Conservation (phyloP, 2,329 filamentous ascomycete species). For the Ophiostoma tasmaniense region DNA sequence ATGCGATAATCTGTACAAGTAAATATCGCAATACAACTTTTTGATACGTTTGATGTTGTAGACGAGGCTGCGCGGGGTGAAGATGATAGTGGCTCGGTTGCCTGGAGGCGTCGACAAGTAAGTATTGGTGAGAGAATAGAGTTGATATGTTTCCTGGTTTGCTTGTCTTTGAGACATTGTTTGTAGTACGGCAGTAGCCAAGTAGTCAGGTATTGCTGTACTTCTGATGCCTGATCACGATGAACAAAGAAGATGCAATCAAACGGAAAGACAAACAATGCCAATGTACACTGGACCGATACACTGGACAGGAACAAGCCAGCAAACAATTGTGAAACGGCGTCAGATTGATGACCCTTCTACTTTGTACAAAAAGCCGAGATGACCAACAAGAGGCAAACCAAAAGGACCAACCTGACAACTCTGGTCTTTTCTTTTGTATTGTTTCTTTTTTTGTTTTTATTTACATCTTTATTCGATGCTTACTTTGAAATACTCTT, state of each 20-base stretch:
- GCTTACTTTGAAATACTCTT: too few relatives aligned
- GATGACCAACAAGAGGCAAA: background rate
- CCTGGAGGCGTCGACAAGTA: background rate
- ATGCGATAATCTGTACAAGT: too few relatives aligned
- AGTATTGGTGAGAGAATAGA: background rate
- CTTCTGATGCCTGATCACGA: background rate
- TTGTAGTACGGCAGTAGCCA: background rate
- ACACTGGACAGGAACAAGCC: too few relatives aligned
- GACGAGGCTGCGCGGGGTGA: background rate
- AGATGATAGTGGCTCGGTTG: background rate
- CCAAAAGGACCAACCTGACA: conserved; percentile 1
- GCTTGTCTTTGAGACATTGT: too few relatives aligned
- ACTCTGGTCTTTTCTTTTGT: background rate
- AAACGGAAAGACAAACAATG: background rate
- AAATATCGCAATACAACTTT: too few relatives aligned
- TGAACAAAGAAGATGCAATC: background rate
- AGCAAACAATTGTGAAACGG: background rate
- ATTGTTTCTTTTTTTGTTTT: background rate
- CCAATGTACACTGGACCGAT: background rate
- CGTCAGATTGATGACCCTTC: background rate
- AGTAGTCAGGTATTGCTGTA: background rate
- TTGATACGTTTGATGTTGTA: too few relatives aligned
- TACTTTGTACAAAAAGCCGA: background rate
- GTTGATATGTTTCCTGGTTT: too few relatives aligned
- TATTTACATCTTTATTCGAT: too few relatives aligned